Percentiles rank a stretch among this genome's conserved stretches.
These are phyloP conservation scores for Bonia amplexicaulis DNA, from an alignment of 176 grass and related monocot genomes.

Conservation along the genomic window DNA sequence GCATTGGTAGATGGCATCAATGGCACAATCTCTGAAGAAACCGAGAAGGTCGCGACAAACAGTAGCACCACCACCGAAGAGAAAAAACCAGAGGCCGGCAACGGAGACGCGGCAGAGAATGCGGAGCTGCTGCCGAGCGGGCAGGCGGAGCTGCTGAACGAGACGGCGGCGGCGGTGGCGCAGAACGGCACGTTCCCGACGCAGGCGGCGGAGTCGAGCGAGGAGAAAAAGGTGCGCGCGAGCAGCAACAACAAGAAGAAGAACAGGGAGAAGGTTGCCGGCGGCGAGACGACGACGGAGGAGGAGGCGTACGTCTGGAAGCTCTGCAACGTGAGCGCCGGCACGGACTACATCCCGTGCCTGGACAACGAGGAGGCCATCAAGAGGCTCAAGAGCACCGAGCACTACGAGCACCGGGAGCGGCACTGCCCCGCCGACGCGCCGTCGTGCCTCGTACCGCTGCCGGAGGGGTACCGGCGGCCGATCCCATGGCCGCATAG, in stretches of 20 bases:
- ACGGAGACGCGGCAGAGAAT: constrained; percentile 18
- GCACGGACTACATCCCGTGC: constrained; percentile 88
- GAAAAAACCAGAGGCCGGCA: background rate
- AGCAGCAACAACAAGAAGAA: background rate
- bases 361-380: constrained; percentile 83
- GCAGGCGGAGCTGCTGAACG: constrained; percentile 68
- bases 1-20: background rate
- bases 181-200: constrained; percentile 53
- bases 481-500: constrained; percentile 73
- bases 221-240: background rate
- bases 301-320: constrained; percentile 25
- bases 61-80: background rate
- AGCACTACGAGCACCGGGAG: constrained; percentile 89
- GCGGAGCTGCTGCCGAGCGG: constrained; percentile 51
- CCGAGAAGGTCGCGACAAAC: background rate
- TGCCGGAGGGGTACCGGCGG: constrained; percentile 52
- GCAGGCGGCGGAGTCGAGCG: constrained; percentile 50
- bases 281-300: background rate
- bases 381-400: constrained; percentile 50
- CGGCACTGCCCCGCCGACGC: constrained; percentile 67
- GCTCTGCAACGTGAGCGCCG: constrained; percentile 63
- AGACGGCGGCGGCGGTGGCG: constrained; percentile 31
- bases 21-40: constrained; percentile 1
- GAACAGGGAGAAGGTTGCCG: background rate
- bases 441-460: constrained; percentile 63